These are phyloP conservation scores for Themeda triandra DNA, from an alignment of 176 grass and related monocot species.

Conservation along the genomic window DNA sequence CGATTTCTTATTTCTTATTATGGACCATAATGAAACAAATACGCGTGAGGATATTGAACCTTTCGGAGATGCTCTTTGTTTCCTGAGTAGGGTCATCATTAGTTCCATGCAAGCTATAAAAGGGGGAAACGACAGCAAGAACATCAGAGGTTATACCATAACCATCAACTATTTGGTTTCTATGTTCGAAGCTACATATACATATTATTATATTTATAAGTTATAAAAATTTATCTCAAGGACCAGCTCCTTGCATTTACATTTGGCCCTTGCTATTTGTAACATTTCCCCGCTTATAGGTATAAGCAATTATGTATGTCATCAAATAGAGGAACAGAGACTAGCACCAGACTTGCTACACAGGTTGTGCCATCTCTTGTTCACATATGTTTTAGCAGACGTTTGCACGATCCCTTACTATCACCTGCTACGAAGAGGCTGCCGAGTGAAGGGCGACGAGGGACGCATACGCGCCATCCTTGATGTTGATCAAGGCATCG, in stretches of 20 bases:
- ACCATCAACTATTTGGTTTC: conserved; percentile 29
- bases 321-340: conserved; percentile 40
- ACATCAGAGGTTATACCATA: conserved; percentile 20
- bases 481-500: conserved; percentile 78
- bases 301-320: conserved; percentile 40
- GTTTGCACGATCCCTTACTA: conserved; percentile 4
- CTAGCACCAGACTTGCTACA: conserved; percentile 31
- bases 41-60: not conserved
- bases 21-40: too few relatives aligned
- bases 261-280: conserved; percentile 43
- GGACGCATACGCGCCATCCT: conserved; percentile 93
- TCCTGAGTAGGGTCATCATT: not conserved
- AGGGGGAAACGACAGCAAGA: not conserved
- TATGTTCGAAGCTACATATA: conserved; percentile 40
- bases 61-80: conserved; percentile 2
- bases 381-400: conserved; percentile 8
- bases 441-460: conserved; percentile 84
- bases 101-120: not conserved
- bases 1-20: too few relatives aligned
- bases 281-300: conserved; percentile 19
- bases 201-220: conserved; percentile 27
- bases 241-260: conserved; percentile 47
- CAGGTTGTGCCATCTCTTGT: conserved; percentile 12
- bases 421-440: conserved; percentile 27
- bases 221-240: conserved; percentile 30